Conservation (phyloP, 2,329 filamentous ascomycete genomes). For the Camillea tinctor region DNA sequence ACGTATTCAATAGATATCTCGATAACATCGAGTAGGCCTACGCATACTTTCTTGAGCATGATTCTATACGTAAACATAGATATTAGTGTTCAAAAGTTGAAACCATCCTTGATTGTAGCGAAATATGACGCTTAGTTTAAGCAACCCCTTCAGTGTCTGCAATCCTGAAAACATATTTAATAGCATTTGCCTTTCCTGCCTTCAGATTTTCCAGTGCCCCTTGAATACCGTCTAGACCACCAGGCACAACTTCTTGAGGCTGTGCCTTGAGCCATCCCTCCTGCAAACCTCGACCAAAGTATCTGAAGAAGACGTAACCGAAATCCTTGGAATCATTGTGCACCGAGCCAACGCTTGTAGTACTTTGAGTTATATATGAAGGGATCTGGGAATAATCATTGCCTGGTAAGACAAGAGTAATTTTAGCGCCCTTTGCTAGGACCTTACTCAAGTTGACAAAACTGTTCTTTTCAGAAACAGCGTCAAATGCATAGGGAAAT, state of each 20-base stretch:
- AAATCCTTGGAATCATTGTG: slow-evolving; percentile 27
- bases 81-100: neutral
- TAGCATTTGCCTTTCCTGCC: slow-evolving; percentile 39
- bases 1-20: no score
- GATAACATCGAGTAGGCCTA: no score
- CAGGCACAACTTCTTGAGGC: slow-evolving; percentile 34
- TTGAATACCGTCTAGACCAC: slow-evolving; percentile 36
- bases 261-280: slow-evolving; percentile 43
- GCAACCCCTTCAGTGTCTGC: slow-evolving; percentile 27
- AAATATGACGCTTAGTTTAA: neutral
- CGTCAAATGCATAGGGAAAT: slow-evolving; percentile 55
- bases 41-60: no score
- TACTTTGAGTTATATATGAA: slow-evolving; percentile 13
- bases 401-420: slow-evolving; percentile 39
- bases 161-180: slow-evolving; percentile 44
- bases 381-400: slow-evolving; percentile 32
- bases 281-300: slow-evolving; percentile 33
- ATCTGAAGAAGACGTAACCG: slow-evolving; percentile 36
- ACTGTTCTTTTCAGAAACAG: slow-evolving; percentile 53
- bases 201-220: slow-evolving; percentile 34
- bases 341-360: slow-evolving; percentile 22
- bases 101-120: neutral
- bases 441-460: slow-evolving; percentile 44
- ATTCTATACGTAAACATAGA: no score
- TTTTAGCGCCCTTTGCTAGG: slow-evolving; percentile 37